A percentile compares a stretch with the other conserved stretches of the same genome.
These are phyloP conservation scores for Aurinia saxatilis DNA, from an alignment of 345 rosid species.

Conservation along the genomic window DNA sequence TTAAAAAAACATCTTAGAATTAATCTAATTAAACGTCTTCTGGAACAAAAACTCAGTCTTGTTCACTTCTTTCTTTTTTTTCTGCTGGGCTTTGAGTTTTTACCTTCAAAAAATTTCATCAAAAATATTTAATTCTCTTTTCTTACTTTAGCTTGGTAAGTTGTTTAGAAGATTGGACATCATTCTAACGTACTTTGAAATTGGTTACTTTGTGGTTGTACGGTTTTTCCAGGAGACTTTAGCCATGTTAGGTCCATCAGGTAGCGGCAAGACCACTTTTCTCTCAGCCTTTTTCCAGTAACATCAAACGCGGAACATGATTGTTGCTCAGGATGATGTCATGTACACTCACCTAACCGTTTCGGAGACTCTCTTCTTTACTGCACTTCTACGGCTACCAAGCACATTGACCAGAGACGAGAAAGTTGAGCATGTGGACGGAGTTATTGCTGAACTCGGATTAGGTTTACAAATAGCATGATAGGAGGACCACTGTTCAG, in stretches of 20 bases:
- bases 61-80: neutral
- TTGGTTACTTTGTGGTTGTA: conserved; percentile 13
- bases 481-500: conserved; percentile 93
- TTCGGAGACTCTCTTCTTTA: conserved; percentile 74
- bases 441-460: conserved; percentile 62
- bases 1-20: no score
- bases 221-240: conserved; percentile 88
- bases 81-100: neutral
- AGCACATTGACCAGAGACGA: conserved; percentile 49
- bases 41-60: no score
- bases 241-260: conserved; percentile 99
- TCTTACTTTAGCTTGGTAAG: neutral
- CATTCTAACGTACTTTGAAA: neutral
- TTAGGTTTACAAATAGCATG: conserved; percentile 71
- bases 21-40: no score
- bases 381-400: conserved; percentile 85
- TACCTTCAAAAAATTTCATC: neutral
- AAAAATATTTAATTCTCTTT: neutral
- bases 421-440: conserved; percentile 73
- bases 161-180: neutral
- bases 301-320: no score
- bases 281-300: conserved; percentile 10
- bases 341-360: conserved; percentile 76
- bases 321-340: no score
- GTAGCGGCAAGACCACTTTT: conserved; percentile 98